These are phyloP conservation scores for Gamarada debralockiae DNA, from an alignment of 495 filamentous ascomycete genomes.

Conservation along the genomic window DNA sequence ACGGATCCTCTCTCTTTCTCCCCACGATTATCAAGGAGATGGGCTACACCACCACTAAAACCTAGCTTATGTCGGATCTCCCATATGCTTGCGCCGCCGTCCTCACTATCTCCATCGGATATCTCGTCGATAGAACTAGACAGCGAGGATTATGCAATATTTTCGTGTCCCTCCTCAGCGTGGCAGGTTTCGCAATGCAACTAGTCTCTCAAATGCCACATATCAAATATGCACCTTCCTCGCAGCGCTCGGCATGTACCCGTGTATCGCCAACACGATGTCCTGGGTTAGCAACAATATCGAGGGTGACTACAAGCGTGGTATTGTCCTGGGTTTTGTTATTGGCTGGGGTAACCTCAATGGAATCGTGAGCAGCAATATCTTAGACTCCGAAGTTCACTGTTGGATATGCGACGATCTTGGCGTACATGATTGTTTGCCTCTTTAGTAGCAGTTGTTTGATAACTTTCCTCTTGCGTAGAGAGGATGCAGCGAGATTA, in stretches of 20 bases:
- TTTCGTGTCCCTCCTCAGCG: slow-evolving; percentile 58
- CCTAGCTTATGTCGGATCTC: slow-evolving; percentile 65
- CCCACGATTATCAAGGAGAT: slow-evolving; percentile 64
- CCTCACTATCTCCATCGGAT: slow-evolving; percentile 39
- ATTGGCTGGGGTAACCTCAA: slow-evolving; percentile 93
- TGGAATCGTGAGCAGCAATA: slow-evolving; percentile 78
- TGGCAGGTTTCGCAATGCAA: slow-evolving; percentile 76
- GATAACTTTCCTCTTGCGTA: slow-evolving; percentile 58
- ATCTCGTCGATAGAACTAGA: slow-evolving; percentile 48
- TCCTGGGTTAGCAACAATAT: slow-evolving; percentile 89
- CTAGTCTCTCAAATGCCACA: slow-evolving; percentile 54
- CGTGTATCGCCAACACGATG: slow-evolving; percentile 88
- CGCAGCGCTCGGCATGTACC: slow-evolving; percentile 85
- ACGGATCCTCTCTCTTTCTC: slow-evolving; percentile 50
- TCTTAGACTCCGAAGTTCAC: slow-evolving; percentile 41
- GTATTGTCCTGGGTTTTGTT: slow-evolving; percentile 76
- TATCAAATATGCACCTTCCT: slow-evolving; percentile 79
- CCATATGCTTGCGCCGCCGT: slow-evolving; percentile 43
- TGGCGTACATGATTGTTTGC: slow-evolving; percentile 45
- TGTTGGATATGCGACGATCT: slow-evolving; percentile 42
- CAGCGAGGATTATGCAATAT: slow-evolving; percentile 66
- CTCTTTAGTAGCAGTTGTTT: slow-evolving; percentile 51
- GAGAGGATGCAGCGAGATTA: slow-evolving; percentile 58
- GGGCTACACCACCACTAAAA: slow-evolving; percentile 56
- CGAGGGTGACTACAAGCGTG: slow-evolving; percentile 90